Conservation (phyloP, 352 stramenopile species). For the Globisporangium middletonii region DNA sequence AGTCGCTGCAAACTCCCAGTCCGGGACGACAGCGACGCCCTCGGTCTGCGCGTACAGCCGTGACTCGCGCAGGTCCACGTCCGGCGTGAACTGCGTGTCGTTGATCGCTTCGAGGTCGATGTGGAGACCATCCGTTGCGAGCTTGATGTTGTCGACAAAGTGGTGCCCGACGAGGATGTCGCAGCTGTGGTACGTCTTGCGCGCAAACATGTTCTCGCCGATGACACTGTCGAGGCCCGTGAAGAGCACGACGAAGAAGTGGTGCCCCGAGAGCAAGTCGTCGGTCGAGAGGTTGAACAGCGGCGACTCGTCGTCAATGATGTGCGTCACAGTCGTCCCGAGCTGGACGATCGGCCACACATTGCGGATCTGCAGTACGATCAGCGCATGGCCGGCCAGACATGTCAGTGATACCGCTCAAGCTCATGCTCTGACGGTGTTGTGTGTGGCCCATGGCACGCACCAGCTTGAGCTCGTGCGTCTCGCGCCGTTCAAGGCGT, state of each 20-base stretch:
- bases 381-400: not conserved
- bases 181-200: constrained; percentile 54
- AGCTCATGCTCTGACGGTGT: too few species aligned
- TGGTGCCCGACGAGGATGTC: constrained; percentile 55
- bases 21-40: too few species aligned
- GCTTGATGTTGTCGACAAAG: constrained; percentile 58
- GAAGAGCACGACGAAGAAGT: constrained; percentile 57
- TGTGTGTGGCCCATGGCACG: not conserved
- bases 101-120: constrained; percentile 54
- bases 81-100: constrained; percentile 30
- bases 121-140: constrained; percentile 41
- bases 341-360: constrained; percentile 61
- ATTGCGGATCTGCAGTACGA: constrained; percentile 30
- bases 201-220: constrained; percentile 53
- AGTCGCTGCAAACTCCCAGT: too few species aligned
- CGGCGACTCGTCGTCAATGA: constrained; percentile 49
- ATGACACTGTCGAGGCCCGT: constrained; percentile 44
- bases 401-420: too few species aligned
- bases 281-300: constrained; percentile 35
- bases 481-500: constrained; percentile 33
- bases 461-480: constrained; percentile 46
- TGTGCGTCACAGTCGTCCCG: constrained; percentile 43
- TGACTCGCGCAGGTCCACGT: constrained; percentile 23
- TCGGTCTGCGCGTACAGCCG: constrained; percentile 10
- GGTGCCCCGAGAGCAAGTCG: constrained; percentile 37